Conservation (phyloP, 768 basidiomycete genomes). For the Psilocybe cubensis region DNA sequence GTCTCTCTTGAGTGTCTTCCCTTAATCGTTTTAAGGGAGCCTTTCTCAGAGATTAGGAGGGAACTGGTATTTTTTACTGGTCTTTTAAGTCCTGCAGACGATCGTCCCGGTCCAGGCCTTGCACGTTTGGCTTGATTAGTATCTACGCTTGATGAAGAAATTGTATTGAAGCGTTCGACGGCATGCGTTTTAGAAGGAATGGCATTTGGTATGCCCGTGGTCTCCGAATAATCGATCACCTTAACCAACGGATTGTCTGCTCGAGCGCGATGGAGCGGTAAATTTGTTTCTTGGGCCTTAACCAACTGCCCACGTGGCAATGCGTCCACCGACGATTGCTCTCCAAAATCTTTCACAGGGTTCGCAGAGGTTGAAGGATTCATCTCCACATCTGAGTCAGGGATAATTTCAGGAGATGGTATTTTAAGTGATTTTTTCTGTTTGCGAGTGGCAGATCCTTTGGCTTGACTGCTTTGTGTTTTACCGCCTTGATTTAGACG, state of each 20-base stretch:
- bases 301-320: neutral
- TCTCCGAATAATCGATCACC: slow-evolving; percentile 46
- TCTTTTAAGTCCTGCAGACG: slow-evolving; percentile 42
- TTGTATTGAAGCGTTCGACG: slow-evolving; percentile 24
- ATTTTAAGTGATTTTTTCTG: slow-evolving; percentile 13
- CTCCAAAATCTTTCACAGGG: neutral
- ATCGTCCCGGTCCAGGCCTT: slow-evolving; percentile 56
- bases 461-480: neutral
- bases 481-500: neutral
- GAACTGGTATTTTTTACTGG: slow-evolving; percentile 45
- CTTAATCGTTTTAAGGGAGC: slow-evolving; percentile 52
- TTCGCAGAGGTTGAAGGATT: slow-evolving; percentile 6
- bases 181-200: slow-evolving; percentile 56
- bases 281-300: slow-evolving; percentile 1
- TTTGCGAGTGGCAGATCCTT: neutral
- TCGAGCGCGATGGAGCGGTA: slow-evolving; percentile 50
- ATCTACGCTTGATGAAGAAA: slow-evolving; percentile 17
- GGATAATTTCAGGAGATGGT: slow-evolving; percentile 29
- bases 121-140: slow-evolving; percentile 18
- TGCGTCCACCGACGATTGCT: neutral
- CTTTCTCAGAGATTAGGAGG: slow-evolving; percentile 56
- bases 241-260: slow-evolving; percentile 58
- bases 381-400: slow-evolving; percentile 36
- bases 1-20: slow-evolving; percentile 36
- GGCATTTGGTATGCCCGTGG: slow-evolving; percentile 36